Evolutionary conservation across 1,139 yeast species (phyloP).

Genomic region (Suhomyces bokatorum): DNA sequence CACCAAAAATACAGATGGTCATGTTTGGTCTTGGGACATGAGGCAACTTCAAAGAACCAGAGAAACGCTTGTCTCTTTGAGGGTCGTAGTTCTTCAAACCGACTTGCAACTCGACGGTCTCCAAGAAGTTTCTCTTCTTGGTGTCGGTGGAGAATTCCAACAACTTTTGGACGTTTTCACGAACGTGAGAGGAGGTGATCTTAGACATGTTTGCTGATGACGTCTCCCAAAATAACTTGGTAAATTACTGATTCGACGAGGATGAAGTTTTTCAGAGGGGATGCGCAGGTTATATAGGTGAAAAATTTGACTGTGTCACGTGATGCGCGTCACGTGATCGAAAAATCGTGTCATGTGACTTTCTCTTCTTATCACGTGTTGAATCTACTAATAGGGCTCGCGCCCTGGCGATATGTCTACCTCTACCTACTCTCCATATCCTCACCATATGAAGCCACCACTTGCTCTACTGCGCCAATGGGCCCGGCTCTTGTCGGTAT

Average conservation of each 20-base stretch:
- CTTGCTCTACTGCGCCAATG: background rate
- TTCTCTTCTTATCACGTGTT: background rate
- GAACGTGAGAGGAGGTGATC: slow-evolving; percentile 89
- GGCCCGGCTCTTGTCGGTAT: slow-evolving; percentile 1
- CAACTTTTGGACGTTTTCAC: slow-evolving; percentile 94
- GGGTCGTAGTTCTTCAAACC: slow-evolving; percentile 99
- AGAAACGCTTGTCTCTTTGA: slow-evolving; percentile 99
- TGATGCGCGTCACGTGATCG: background rate
- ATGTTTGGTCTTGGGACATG: slow-evolving; percentile 99
- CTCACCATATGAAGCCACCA: background rate
- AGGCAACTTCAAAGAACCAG: slow-evolving; percentile 98
- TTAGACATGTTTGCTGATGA: slow-evolving; percentile 72
- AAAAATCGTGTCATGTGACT: no score
- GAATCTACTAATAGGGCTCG: slow-evolving; percentile 1
- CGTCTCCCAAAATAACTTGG: slow-evolving; percentile 74
- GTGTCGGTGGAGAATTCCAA: slow-evolving; percentile 89
- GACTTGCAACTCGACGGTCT: slow-evolving; percentile 99
- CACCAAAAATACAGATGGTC: slow-evolving; percentile 99
- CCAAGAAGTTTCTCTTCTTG: slow-evolving; percentile 99
- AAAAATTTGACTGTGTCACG: slow-evolving; percentile 4
- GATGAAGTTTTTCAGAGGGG: slow-evolving; percentile 22
- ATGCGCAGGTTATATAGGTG: slow-evolving; percentile 5
- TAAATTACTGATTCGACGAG: slow-evolving; percentile 54
- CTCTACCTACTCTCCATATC: no score
- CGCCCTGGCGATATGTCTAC: slow-evolving; percentile 3